Evolutionary conservation across 2,329 filamentous ascomycete species (phyloP).

Genomic region (Emydomyces testavorans): DNA sequence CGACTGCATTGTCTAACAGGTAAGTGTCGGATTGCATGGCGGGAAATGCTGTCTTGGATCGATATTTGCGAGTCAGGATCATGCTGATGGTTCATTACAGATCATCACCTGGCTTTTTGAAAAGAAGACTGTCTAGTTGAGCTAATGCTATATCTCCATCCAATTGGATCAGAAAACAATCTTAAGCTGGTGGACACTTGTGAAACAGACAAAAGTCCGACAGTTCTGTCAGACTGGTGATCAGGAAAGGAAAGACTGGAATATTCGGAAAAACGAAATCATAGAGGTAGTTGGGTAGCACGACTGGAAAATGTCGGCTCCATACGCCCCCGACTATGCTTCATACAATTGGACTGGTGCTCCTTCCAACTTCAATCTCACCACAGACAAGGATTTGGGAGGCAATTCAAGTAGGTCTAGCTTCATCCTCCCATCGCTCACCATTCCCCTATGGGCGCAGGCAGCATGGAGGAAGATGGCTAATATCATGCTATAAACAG

Average conservation of each 20-base stretch:
- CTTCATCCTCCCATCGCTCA: neutral
- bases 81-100: no score
- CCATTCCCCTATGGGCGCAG: no score
- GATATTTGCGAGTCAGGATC: no score
- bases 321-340: slow-evolving; percentile 35
- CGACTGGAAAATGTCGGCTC: slow-evolving; percentile 14
- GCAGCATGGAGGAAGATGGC: neutral
- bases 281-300: neutral
- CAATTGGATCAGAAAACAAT: neutral
- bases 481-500: slow-evolving; percentile 36
- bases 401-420: slow-evolving; percentile 63
- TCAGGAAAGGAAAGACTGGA: neutral
- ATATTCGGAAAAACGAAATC: neutral
- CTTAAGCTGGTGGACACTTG: no score
- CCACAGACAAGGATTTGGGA: slow-evolving; percentile 50
- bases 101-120: no score
- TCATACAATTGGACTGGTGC: slow-evolving; percentile 41
- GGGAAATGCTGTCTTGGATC: no score
- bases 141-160: no score
- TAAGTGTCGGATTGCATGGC: no score
- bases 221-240: neutral
- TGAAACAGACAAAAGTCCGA: no score
- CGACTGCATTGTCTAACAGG: no score
- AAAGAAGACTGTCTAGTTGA: no score
- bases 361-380: slow-evolving; percentile 32